Evolutionary conservation across 371 early-diverging fungal species (phyloP), one percentile per base, ranked within the genome.

Genomic region (Rhizopus delemar): DNA sequence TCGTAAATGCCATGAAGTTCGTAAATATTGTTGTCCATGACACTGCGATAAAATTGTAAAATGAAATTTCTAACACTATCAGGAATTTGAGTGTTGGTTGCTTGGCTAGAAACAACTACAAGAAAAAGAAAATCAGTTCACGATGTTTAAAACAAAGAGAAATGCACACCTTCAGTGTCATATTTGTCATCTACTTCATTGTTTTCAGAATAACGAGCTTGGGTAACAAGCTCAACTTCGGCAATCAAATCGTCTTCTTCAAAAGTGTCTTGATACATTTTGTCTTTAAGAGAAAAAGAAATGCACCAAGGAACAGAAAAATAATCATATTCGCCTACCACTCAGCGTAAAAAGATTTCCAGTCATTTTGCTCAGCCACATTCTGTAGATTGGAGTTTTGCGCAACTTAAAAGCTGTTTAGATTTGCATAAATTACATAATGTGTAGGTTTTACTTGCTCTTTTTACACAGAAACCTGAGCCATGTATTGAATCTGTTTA

Each of bases 1-100:
- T 96, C 97, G 68, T 96, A 97, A 63, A 92, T 86, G 63, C 84
- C 82, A 68, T 91, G 87, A 54, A 95, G 82, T 59, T 96, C 95
- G 68, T 85, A 89, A 31, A 87, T 87, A 53, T 90, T 90, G 77
- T 88, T 88, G 66, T 88, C 89, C 46, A 84, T 64, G 58, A 94
- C 76, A 69, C 89, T 85, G 43, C 88, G 86, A 74, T 92, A 88
- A 66, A 96, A 88, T 69, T 86, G 85, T 53, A 88, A 72, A 52
- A 95, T 81, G 65, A 94, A 95, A 78, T 88, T 88, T 74, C 88
- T 83, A 56, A 96, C 90, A 34, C 82, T 84, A 64, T 91, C 92
- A 46, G 93, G 93, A 63, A 93, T 88, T 69, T 84, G 84, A 43
- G 77, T 75, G 57, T 82, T 69, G 46, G 70, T 68, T 51, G 75